Conservation (phyloP, 257 asterid genomes). For the Nicotiana undulata region DNA sequence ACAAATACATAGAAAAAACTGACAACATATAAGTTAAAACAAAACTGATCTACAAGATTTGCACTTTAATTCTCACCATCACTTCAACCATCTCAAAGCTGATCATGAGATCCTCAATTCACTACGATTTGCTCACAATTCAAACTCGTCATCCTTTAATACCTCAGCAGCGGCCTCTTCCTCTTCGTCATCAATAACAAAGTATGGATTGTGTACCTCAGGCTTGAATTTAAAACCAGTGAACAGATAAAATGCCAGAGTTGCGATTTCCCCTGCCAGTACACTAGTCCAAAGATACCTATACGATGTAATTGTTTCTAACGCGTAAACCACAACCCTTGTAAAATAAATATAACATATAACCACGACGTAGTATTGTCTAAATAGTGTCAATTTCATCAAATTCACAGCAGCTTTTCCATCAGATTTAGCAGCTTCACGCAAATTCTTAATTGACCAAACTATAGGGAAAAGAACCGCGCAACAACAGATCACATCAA, state of each 20-base stretch:
- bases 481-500: slow-evolving; percentile 74
- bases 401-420: slow-evolving; percentile 91
- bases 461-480: slow-evolving; percentile 81
- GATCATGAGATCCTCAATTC: neutral
- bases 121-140: slow-evolving; percentile 33
- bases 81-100: neutral
- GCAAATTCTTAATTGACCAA: slow-evolving; percentile 84
- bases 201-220: slow-evolving; percentile 75
- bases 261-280: slow-evolving; percentile 70
- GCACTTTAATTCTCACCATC: neutral
- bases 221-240: slow-evolving; percentile 80
- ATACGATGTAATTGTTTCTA: slow-evolving; percentile 79
- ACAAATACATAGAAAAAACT: neutral
- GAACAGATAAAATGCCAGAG: slow-evolving; percentile 62
- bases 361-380: slow-evolving; percentile 76
- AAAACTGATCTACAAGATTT: neutral
- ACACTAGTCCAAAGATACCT: slow-evolving; percentile 80
- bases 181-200: slow-evolving; percentile 74
- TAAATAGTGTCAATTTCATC: slow-evolving; percentile 76
- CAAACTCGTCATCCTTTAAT: slow-evolving; percentile 85
- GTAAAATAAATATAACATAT: slow-evolving; percentile 85
- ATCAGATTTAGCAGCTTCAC: slow-evolving; percentile 78
- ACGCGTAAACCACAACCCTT: slow-evolving; percentile 75
- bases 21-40: neutral
- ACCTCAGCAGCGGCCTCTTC: slow-evolving; percentile 89